Base-by-base conservation (phyloP, 2,329 filamentous ascomycete species). In the Talaromyces piceae region DNA sequence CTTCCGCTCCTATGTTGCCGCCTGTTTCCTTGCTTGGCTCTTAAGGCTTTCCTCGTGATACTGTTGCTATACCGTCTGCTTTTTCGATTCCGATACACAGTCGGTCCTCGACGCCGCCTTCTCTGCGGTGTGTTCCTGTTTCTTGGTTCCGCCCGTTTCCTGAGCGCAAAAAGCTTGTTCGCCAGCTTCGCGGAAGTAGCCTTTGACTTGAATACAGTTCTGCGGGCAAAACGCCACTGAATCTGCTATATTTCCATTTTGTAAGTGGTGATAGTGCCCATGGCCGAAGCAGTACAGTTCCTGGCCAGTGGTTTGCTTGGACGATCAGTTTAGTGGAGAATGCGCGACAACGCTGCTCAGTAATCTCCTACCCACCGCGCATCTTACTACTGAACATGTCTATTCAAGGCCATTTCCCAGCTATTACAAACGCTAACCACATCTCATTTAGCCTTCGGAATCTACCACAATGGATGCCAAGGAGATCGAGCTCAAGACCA, bases 401-500 rank as follows among this genome's bases (percentile, higher is more conserved):
- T 43, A 25, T 43, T 25, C 9, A 7, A 20, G 11, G 2, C 5
- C 20, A 23, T 18, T 43, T 43, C 39, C n/a, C n/a, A 22, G 25
- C 20, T 13, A 23, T 22, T 5, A 43, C 13, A 43, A 2, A 30
- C 13, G 28, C 23, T 43, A 43, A 16, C 4, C 39, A 13, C 3
- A n/a, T 9, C 16, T 4, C 4, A 2, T 20, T 18, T 27, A 48
- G 46, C 9, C 33, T 20, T 41, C n/a, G n/a, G n/a, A n/a, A n/a
- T n/a, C 18, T 18, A n/a, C 59, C 7, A 68, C 61, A 50, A 89
- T 95, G 86, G 86, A 95, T 62, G 80, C 84, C 63, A 88, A 88
- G 71, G 87, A 91, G 65, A 86, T 96, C 50, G 81, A 85, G 61
- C 74, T 83, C 62, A 84, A 83, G 69, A 83, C 89, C 63, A 86